phyloP scores from a whole-genome alignment of 164 flowering plant genomes.

The Annona cherimola region DNA sequence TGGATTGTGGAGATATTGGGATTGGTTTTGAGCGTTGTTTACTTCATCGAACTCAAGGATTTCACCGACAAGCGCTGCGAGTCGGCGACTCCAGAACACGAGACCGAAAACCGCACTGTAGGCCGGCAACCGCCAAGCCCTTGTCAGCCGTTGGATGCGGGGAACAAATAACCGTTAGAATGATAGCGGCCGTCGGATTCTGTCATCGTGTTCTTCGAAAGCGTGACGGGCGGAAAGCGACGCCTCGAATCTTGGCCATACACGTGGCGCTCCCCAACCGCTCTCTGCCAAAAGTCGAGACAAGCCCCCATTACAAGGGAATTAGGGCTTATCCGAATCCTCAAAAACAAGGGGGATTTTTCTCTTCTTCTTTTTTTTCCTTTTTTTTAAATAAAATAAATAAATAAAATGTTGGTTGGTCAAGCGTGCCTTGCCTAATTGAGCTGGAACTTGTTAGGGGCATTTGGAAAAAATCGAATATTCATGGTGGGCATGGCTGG shows the following conservation, averaged over 20 bases:
- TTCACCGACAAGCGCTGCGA: constrained; percentile 9
- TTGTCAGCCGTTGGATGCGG: constrained; percentile 34
- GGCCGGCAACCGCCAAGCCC: constrained; percentile 58
- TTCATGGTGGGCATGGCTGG: background rate
- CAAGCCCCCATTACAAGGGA: background rate
- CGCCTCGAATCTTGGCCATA: constrained; percentile 20
- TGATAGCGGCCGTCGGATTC: constrained; percentile 30
- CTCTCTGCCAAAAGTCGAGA: background rate
- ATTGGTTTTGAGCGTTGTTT: background rate
- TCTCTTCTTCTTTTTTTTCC: background rate
- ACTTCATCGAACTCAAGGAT: background rate
- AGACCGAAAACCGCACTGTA: constrained; percentile 22
- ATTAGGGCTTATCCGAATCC: background rate
- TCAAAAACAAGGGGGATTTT: background rate
- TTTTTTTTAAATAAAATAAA: too few species aligned
- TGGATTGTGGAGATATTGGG: background rate
- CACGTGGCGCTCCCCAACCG: background rate
- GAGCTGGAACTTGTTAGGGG: background rate
- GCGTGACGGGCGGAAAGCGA: background rate
- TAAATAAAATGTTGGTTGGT: too few species aligned
- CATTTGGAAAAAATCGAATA: background rate
- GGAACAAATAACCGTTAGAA: constrained; percentile 24
- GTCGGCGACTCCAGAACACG: constrained; percentile 1
- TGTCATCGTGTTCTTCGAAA: constrained; percentile 13
- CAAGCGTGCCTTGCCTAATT: background rate